These are phyloP conservation scores for Aspergillus fischeri DNA, from an alignment of 2,329 filamentous ascomycete species.

Conservation along the genomic window DNA sequence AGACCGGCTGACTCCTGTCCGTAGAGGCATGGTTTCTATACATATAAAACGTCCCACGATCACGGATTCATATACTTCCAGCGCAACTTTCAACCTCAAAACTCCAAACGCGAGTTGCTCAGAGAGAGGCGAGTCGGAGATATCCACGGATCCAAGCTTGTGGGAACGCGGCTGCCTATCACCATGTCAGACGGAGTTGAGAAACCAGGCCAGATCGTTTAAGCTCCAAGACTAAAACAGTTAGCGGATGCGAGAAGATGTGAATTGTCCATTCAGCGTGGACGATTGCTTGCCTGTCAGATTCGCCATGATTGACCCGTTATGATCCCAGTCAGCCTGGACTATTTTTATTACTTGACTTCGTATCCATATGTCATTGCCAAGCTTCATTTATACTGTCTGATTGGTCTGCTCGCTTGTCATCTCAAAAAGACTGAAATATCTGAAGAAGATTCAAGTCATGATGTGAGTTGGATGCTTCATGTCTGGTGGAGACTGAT, in stretches of 20 bases:
- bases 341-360: neutral
- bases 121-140: neutral
- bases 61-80: neutral
- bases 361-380: too few species aligned
- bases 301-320: neutral
- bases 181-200: neutral
- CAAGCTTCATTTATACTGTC: neutral
- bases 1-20: slow-evolving; percentile 8
- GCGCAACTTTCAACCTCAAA: neutral
- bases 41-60: neutral
- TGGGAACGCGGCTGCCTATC: neutral
- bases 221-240: neutral
- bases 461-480: too few species aligned
- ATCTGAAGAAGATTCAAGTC: too few species aligned
- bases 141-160: neutral
- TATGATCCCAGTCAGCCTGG: too few species aligned
- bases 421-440: too few species aligned
- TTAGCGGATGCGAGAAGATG: neutral
- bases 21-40: neutral
- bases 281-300: neutral
- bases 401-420: too few species aligned
- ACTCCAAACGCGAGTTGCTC: neutral
- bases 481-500: neutral
- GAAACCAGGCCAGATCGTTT: neutral
- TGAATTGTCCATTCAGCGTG: neutral